phyloP scores from a whole-genome alignment of 306 rosid species.

The Mucuna pruriens region DNA sequence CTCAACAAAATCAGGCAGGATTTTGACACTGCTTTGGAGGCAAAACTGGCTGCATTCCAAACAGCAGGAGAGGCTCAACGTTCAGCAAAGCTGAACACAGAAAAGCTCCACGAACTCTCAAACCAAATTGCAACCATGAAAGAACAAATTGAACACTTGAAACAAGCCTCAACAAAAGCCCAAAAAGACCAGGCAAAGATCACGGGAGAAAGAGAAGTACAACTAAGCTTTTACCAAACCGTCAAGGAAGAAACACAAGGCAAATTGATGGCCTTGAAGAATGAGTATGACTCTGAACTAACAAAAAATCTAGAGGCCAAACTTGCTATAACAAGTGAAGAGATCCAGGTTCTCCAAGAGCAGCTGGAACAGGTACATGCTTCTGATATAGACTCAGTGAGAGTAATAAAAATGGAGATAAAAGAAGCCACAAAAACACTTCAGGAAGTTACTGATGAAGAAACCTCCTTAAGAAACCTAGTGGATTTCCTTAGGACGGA shows the following conservation, averaged over 20 bases:
- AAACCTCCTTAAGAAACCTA: conserved; percentile 53
- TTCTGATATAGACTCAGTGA: conserved; percentile 64
- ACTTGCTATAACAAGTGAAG: conserved; percentile 61
- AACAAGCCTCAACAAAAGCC: conserved; percentile 51
- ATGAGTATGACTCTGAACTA: conserved; percentile 57
- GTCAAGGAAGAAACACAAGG: conserved; percentile 56
- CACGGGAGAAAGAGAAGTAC: conserved; percentile 51
- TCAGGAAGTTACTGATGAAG: conserved; percentile 70
- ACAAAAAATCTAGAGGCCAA: conserved; percentile 50
- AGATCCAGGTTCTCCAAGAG: conserved; percentile 63
- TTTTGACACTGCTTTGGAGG: conserved; percentile 86
- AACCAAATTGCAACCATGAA: conserved; percentile 70
- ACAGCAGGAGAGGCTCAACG: conserved; percentile 92
- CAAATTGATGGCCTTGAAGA: conserved; percentile 51
- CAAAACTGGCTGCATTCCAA: conserved; percentile 81
- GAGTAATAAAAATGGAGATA: conserved; percentile 58
- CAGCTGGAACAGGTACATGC: conserved; percentile 61
- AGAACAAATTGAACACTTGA: conserved; percentile 58
- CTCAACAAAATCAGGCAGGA: conserved; percentile 83
- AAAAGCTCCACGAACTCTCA: conserved; percentile 60
- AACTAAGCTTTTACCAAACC: conserved; percentile 35
- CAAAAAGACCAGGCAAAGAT: conserved; percentile 55
- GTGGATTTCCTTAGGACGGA: conserved; percentile 57
- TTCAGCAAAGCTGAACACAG: conserved; percentile 60
- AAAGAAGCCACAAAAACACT: conserved; percentile 64